Conservation (phyloP, 2,329 filamentous ascomycete species). For the Pezicula rhizophila region DNA sequence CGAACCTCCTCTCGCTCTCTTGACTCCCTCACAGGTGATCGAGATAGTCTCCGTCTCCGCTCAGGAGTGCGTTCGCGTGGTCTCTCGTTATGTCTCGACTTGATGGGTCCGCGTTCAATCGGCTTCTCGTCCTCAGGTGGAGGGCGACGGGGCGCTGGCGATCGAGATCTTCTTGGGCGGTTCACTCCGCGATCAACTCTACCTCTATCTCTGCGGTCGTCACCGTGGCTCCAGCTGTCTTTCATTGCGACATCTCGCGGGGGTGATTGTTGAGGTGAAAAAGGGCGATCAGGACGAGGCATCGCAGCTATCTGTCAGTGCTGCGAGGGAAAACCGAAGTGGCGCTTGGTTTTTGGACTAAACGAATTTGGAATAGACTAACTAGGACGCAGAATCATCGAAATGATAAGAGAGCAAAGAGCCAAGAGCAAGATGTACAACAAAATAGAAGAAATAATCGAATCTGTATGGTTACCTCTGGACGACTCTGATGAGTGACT, state of each 20-base stretch:
- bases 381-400: too few relatives aligned
- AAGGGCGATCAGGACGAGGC: constrained; percentile 1
- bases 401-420: too few relatives aligned
- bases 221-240: constrained; percentile 35
- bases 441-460: too few relatives aligned
- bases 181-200: constrained; percentile 33
- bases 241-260: constrained; percentile 35
- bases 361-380: neutral
- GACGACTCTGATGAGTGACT: too few relatives aligned
- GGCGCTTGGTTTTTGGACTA: constrained; percentile 1
- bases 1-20: constrained; percentile 22
- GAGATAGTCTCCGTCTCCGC: constrained; percentile 22
- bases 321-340: neutral
- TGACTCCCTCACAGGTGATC: constrained; percentile 23
- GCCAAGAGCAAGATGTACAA: too few relatives aligned
- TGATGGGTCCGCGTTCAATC: constrained; percentile 24
- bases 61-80: constrained; percentile 24
- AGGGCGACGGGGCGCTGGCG: constrained; percentile 27
- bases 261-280: constrained; percentile 14
- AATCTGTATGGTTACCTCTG: too few relatives aligned
- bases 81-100: constrained; percentile 20
- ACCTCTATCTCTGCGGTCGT: constrained; percentile 36
- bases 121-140: constrained; percentile 24
- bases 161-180: constrained; percentile 29
- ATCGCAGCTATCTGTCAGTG: neutral